Evolutionary conservation across 129 eudicot species (phyloP), one percentile per base, ranked within the genome.

Genomic region (Helichrysum umbraculigerum): DNA sequence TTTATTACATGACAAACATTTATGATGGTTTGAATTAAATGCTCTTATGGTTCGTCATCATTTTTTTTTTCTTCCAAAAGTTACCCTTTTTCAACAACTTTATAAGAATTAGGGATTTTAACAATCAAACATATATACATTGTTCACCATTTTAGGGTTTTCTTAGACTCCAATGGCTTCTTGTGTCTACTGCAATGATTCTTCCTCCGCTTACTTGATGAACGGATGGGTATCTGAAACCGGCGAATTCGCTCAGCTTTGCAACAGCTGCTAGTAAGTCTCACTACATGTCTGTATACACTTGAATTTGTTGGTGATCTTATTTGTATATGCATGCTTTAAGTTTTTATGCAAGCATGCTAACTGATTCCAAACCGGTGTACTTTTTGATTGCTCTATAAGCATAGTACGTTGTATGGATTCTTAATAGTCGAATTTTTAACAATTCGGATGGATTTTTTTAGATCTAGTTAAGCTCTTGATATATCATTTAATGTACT

Each of bases 221-320:
- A 79, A 81, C 61, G 91, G 88, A 20, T 87, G 91, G 88, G 79
- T 81, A 19, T 73, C 73, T n/a, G 73, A 68, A 28, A 44, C 83
- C 14, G 86, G 86, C 62, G 65, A 77, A 52, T 65, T 30, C 64
- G 85, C 91, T 57, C 88, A 81, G 78, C 91, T 87, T 56, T 87
- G 91, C 32, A 64, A 30, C 25, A 85, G 76, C n/a, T 87, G 91
- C 88, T 79, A 85, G 91, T 84, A 72, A 75, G 83, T 37, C 60
- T 20, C 25, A 1, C 1, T 42, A 42, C 9, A 42, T 47, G n/a
- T 51, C 16, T 10, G 0, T 54, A 54, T 19, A 20, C 76, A 72
- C 35, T 56, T 72, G 66, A 32, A 11, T 34, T 60, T 59, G 19
- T 22, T 59, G 77, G 34, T 66, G 16, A 66, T 34, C 16, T 25